Evolutionary conservation across 768 basidiomycete species (phyloP).

Genomic region (Podaxis sp.): DNA sequence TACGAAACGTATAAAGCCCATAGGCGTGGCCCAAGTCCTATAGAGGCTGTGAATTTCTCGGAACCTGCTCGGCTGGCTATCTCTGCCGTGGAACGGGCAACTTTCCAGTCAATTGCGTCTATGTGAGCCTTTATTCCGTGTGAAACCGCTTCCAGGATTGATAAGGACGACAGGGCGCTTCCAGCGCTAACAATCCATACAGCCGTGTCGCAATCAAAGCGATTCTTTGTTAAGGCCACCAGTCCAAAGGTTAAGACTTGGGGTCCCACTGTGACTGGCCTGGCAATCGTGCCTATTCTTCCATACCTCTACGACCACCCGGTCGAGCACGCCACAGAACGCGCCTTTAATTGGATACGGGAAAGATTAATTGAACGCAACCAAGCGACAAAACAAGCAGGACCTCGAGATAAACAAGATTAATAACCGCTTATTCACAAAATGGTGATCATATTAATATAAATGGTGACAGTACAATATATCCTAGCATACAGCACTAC

Average conservation of each 20-base stretch:
- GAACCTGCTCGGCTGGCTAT: conserved; percentile 68
- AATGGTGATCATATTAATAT: not conserved
- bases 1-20: conserved; percentile 83
- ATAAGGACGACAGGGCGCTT: conserved; percentile 53
- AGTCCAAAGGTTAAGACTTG: conserved; percentile 62
- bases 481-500: not conserved
- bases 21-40: conserved; percentile 59
- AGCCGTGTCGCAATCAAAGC: conserved; percentile 70
- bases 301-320: conserved; percentile 82
- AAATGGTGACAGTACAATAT: not conserved
- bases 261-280: conserved; percentile 75
- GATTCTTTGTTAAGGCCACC: conserved; percentile 56
- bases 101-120: conserved; percentile 80
- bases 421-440: conserved; percentile 22
- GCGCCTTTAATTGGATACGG: conserved; percentile 69
- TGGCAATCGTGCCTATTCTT: conserved; percentile 70
- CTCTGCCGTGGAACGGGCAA: conserved; percentile 71
- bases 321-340: conserved; percentile 68
- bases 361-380: conserved; percentile 45
- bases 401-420: conserved; percentile 22
- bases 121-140: conserved; percentile 48
- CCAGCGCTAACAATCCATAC: conserved; percentile 87
- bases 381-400: conserved; percentile 14
- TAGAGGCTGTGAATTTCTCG: conserved; percentile 68
- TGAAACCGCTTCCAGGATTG: conserved; percentile 9